These are phyloP conservation scores for Punctularia strigosozonata DNA, from an alignment of 768 basidiomycete genomes.

Conservation along the genomic window DNA sequence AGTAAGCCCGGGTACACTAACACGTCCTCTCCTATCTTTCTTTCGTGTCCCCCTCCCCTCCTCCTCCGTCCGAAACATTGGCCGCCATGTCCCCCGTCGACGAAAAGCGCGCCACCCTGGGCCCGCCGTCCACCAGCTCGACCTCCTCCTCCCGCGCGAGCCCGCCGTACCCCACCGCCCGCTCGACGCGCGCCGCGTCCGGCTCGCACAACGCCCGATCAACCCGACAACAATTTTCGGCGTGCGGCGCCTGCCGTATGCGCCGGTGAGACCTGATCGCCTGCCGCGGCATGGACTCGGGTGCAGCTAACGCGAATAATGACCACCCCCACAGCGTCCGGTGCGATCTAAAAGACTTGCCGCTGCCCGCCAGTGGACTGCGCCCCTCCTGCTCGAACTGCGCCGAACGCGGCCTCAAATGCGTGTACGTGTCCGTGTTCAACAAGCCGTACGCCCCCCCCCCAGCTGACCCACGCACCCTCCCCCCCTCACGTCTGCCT, in stretches of 20 bases:
- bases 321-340: slow-evolving; percentile 48
- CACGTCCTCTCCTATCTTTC: neutral
- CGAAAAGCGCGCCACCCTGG: slow-evolving; percentile 14
- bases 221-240: slow-evolving; percentile 77
- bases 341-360: slow-evolving; percentile 84
- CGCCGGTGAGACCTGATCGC: slow-evolving; percentile 39
- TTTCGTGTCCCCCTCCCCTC: slow-evolving; percentile 15
- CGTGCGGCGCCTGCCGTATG: slow-evolving; percentile 89
- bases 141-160: slow-evolving; percentile 4
- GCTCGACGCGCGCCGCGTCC: slow-evolving; percentile 15
- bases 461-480: slow-evolving; percentile 1
- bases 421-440: slow-evolving; percentile 85
- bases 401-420: slow-evolving; percentile 78
- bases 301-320: slow-evolving; percentile 3
- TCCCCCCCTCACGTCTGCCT: neutral
- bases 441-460: too few species aligned
- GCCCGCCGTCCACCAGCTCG: slow-evolving; percentile 14
- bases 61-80: slow-evolving; percentile 12
- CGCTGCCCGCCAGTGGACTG: slow-evolving; percentile 32
- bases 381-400: slow-evolving; percentile 75
- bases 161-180: slow-evolving; percentile 22
- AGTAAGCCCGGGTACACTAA: neutral
- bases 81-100: slow-evolving; percentile 42
- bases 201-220: slow-evolving; percentile 55
- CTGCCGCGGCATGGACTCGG: too few species aligned